A percentile compares a stretch with the other conserved stretches of the same genome.
These are phyloP conservation scores for Aspergillus pseudoterreus DNA, from an alignment of 2,329 filamentous ascomycete species.

Conservation along the genomic window DNA sequence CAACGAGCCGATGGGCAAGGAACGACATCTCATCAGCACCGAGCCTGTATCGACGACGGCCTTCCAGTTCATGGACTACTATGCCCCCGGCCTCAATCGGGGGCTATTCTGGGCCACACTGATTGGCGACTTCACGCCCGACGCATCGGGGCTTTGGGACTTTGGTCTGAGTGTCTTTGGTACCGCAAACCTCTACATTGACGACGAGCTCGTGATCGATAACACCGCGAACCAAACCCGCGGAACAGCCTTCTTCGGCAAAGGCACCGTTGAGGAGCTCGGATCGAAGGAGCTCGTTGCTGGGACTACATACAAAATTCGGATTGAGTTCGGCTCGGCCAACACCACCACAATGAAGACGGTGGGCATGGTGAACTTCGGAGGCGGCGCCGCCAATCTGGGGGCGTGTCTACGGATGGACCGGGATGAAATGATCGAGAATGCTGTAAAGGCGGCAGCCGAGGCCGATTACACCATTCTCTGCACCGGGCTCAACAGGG, in stretches of 20 bases:
- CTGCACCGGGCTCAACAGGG: slow-evolving; percentile 21
- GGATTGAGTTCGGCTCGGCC: slow-evolving; percentile 26
- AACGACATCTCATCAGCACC: slow-evolving; percentile 16
- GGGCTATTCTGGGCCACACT: slow-evolving; percentile 52
- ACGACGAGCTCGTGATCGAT: slow-evolving; percentile 57
- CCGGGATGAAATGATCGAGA: slow-evolving; percentile 8
- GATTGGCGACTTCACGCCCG: slow-evolving; percentile 53
- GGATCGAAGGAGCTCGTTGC: slow-evolving; percentile 34
- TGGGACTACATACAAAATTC: slow-evolving; percentile 28
- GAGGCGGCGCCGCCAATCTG: slow-evolving; percentile 23
- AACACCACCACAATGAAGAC: slow-evolving; percentile 24
- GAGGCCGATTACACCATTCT: slow-evolving; percentile 19
- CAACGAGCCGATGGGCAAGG: slow-evolving; percentile 16
- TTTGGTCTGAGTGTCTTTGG: slow-evolving; percentile 60
- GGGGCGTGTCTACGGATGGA: slow-evolving; percentile 22
- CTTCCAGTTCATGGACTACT: slow-evolving; percentile 33
- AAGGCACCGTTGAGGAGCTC: slow-evolving; percentile 59
- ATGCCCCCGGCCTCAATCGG: slow-evolving; percentile 23
- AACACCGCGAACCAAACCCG: slow-evolving; percentile 57
- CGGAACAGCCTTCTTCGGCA: slow-evolving; percentile 61
- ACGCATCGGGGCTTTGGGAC: slow-evolving; percentile 55
- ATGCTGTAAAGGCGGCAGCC: slow-evolving; percentile 12
- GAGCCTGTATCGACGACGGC: slow-evolving; percentile 28
- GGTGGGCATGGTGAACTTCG: slow-evolving; percentile 19
- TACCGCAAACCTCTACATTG: slow-evolving; percentile 58